Evolutionary conservation across 106 monocot species (phyloP).

Genomic region (Allium sativum): DNA sequence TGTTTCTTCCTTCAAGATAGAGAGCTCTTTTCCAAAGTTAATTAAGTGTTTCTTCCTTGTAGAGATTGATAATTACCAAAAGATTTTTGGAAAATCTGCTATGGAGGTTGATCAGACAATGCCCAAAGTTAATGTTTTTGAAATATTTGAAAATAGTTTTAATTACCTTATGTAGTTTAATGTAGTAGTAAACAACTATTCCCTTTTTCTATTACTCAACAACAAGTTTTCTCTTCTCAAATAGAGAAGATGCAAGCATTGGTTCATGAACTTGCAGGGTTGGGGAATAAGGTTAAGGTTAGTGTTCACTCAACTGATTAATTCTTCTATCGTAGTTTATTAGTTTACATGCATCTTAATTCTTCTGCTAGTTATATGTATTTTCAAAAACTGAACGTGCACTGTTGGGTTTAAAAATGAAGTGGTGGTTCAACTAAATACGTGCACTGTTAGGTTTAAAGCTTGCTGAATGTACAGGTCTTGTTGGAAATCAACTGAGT

Average conservation of each 20-base stretch:
- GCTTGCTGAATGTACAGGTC: no score
- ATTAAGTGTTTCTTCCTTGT: no score
- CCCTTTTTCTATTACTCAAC: neutral
- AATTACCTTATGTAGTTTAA: neutral
- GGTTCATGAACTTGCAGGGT: conserved; percentile 36
- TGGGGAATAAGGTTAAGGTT: conserved; percentile 70
- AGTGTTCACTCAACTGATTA: neutral
- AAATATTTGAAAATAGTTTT: conserved; percentile 16
- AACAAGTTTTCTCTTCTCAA: conserved; percentile 58
- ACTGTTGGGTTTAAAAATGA: no score
- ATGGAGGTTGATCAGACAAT: conserved; percentile 5
- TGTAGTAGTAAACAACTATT: neutral
- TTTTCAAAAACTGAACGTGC: no score
- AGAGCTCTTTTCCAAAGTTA: no score
- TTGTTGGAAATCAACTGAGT: no score
- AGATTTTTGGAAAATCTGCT: conserved; percentile 6
- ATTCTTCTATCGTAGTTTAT: no score
- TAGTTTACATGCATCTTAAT: no score
- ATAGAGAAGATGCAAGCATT: conserved; percentile 42
- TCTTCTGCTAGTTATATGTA: no score
- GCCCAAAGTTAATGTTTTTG: conserved; percentile 25
- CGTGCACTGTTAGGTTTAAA: no score
- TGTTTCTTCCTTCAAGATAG: no score
- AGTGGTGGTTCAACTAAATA: no score
- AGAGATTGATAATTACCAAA: conserved; percentile 11